These are phyloP conservation scores for Microcyclospora tardicrescens DNA, from an alignment of 2,329 filamentous ascomycete species.

Conservation along the genomic window DNA sequence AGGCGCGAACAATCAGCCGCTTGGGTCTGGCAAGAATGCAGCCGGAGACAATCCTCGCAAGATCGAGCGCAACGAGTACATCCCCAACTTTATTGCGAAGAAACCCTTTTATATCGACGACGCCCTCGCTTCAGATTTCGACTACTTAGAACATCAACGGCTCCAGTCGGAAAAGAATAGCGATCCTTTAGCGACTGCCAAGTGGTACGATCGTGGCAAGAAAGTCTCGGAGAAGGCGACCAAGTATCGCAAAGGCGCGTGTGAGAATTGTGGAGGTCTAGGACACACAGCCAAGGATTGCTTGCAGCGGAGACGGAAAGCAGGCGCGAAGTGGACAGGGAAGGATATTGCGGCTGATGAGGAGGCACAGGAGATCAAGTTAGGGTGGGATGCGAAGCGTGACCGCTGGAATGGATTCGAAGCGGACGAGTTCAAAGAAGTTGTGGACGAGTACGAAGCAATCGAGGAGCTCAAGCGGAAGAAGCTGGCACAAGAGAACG, in stretches of 20 bases:
- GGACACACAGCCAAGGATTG: constrained; percentile 94
- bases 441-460: constrained; percentile 83
- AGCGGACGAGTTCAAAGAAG: constrained; percentile 65
- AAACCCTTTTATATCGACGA: constrained; percentile 92
- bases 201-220: constrained; percentile 88
- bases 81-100: constrained; percentile 94
- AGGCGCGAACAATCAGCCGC: no score
- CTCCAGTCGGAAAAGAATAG: constrained; percentile 56
- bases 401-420: constrained; percentile 99
- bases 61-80: constrained; percentile 85
- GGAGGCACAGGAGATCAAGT: constrained; percentile 65
- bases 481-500: constrained; percentile 32
- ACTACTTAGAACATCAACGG: constrained; percentile 95
- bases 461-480: constrained; percentile 60
- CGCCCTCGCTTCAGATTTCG: constrained; percentile 53
- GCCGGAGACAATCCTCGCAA: no score
- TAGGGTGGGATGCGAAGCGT: constrained; percentile 94
- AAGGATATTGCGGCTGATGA: constrained; percentile 91
- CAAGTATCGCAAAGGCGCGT: constrained; percentile 94
- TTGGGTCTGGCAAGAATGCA: no score
- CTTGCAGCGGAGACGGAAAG: constrained; percentile 72
- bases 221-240: constrained; percentile 78
- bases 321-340: constrained; percentile 84
- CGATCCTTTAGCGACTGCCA: constrained; percentile 45
- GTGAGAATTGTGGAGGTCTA: constrained; percentile 96